A percentile compares a stretch with the other conserved stretches of the same genome.
These are phyloP conservation scores for Backusella luteola DNA, from an alignment of 192 early-diverging fungal genomes.

Conservation along the genomic window DNA sequence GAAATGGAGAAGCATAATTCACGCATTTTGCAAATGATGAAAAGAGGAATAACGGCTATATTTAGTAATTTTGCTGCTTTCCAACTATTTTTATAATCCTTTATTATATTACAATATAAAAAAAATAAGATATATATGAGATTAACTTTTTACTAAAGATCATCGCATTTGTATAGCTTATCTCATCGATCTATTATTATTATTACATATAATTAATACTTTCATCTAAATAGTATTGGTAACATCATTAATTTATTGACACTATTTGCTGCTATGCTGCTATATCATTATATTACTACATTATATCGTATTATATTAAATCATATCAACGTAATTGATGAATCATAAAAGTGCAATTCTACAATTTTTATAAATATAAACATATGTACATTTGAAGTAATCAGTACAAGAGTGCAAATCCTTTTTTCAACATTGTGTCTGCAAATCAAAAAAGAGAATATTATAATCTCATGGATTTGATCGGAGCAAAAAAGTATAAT, in stretches of 20 bases:
- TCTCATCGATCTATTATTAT: background rate
- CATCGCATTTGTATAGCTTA: background rate
- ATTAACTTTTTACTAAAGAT: background rate
- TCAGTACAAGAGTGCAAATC: background rate
- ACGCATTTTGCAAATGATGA: background rate
- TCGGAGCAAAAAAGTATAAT: conserved; percentile 1
- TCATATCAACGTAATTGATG: no score
- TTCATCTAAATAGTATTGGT: background rate
- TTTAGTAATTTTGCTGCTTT: conserved; percentile 7
- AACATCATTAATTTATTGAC: background rate
- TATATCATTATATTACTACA: no score
- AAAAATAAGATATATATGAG: background rate
- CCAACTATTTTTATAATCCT: conserved; percentile 1
- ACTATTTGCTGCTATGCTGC: background rate
- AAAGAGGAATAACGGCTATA: conserved; percentile 9
- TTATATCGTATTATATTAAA: no score
- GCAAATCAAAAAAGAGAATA: background rate
- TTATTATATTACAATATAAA: background rate
- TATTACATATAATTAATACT: background rate
- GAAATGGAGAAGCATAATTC: background rate
- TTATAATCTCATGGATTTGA: background rate
- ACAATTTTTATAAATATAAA: no score
- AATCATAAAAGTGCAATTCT: no score
- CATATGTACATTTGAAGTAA: no score
- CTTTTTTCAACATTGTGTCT: background rate